Evolutionary conservation across 495 filamentous ascomycete species (phyloP), one percentile per base, ranked within the genome.

Genomic region (Viridothelium virens): DNA sequence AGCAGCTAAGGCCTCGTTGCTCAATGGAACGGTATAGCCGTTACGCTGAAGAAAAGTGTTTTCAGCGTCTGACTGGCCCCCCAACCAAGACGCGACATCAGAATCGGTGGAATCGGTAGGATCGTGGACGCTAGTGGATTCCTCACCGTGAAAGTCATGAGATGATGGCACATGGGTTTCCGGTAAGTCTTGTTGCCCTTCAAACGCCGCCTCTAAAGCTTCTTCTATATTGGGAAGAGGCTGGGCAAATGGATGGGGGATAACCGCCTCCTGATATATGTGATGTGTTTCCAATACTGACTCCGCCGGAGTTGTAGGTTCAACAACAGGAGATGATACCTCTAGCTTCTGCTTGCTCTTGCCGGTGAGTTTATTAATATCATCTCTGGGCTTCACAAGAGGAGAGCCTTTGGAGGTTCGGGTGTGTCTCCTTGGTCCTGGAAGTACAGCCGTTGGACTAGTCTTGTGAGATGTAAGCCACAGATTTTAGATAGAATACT

Each of bases 241-340:
- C 7, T 53, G 48, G n/a, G 5, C 16, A 2, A 18, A 53, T 2
- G 48, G 14, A 53, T 18, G 48, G 48, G n/a, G 16, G 48, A 53
- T 18, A 53, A 2, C 48, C 48, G 48, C 12, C 48, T 53, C 48
- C 48, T 53, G 48, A 18, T 53, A 53, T 53, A 16, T 18, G 48
- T 53, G 48, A 53, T 53, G n/a, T 53, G 48, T 18, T 53, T 53
- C 48, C 25, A 53, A 53, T 53, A 53, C n/a, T 53, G 48, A 53
- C 10, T 53, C 48, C 48, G 48, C 48, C 0, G 48, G 48, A 14
- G 10, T 53, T 53, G 48, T 18, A 53, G 48, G 25, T 53, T 18
- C 48, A 53, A 53, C 48, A 53, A 53, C n/a, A 53, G 16, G 48
- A 12, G n/a, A 53, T 18, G n/a, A 53, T 53, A 14, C 25, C 48